Conservation (phyloP, 176 grass and related monocot species). For the Zizania latifolia region DNA sequence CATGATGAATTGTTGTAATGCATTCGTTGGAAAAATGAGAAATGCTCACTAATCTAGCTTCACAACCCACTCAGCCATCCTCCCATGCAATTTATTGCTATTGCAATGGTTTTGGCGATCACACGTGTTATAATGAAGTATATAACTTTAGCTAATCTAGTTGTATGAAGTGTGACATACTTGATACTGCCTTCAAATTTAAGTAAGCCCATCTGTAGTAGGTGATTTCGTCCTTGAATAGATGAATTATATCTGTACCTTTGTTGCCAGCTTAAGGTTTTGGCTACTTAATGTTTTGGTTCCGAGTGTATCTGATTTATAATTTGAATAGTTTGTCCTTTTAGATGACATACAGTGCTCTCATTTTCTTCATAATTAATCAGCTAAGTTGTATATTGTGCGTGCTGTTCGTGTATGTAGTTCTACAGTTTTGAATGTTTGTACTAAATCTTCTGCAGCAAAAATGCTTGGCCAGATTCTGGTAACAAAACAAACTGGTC, state of each 20-base stretch:
- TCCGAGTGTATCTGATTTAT: not conserved
- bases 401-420: not conserved
- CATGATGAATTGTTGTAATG: too few species aligned
- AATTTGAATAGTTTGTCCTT: slow-evolving; percentile 6
- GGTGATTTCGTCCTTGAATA: not conserved
- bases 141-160: not conserved
- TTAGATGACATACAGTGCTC: not conserved
- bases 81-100: not conserved
- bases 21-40: too few species aligned
- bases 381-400: not conserved
- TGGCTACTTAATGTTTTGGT: slow-evolving; percentile 1
- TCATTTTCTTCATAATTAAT: not conserved
- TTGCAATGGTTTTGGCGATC: not conserved
- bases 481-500: slow-evolving; percentile 95
- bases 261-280: not conserved
- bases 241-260: not conserved
- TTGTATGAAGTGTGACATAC: not conserved
- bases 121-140: not conserved
- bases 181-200: not conserved
- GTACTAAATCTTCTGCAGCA: slow-evolving; percentile 46
- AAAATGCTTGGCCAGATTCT: slow-evolving; percentile 99
- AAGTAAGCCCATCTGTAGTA: not conserved
- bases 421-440: not conserved
- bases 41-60: not conserved
- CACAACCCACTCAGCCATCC: not conserved